Evolutionary conservation across 768 basidiomycete species (phyloP), one percentile per base, ranked within the genome.

Genomic region (Agrocybe pediades): DNA sequence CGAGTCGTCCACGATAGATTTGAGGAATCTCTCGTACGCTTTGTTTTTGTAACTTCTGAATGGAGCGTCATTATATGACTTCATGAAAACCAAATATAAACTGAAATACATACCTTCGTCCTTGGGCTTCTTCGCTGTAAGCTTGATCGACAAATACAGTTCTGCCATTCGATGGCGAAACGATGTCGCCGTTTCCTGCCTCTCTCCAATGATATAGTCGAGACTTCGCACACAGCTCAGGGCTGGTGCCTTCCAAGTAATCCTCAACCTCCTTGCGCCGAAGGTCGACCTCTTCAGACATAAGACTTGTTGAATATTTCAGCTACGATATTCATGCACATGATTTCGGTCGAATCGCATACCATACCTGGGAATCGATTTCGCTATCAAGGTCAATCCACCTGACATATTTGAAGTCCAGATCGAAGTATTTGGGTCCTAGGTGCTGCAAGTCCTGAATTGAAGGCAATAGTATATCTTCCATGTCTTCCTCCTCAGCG

Each of bases 121-220:
- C 9, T 79, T 78, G 13, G 71, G 74, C 56, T 74, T 83, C 75
- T 82, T 88, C 2, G 82, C 81, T 11, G 68, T 61, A 36, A 84
- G 64, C 1, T 87, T 85, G 70, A 87, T 83, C 24, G 75, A 80
- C 23, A 98, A 77, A 67, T 97, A 98, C 30, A 96, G 67, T 67
- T 95, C 93, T 0, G 88, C 90, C 20, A 98, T 73, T 51, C 94
- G 87, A 67, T 98, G 92, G 62, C 98, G 96, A 70, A 90, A 95
- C 6, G 74, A 73, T 2, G 81, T 65, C 2, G 78, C 76, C 30
- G 80, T 76, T 59, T 97, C 95, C 2, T 81, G 80, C 23, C 88
- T 78, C 54, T 89, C 86, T 6, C 80, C 73, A 40, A 97, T 88
- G 41, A 97, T 75, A 61, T 86, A 92, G 67, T 97, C 95, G 7